Base-by-base conservation (phyloP, 2,329 filamentous ascomycete genomes). In the Diaporthe aspalathi region DNA sequence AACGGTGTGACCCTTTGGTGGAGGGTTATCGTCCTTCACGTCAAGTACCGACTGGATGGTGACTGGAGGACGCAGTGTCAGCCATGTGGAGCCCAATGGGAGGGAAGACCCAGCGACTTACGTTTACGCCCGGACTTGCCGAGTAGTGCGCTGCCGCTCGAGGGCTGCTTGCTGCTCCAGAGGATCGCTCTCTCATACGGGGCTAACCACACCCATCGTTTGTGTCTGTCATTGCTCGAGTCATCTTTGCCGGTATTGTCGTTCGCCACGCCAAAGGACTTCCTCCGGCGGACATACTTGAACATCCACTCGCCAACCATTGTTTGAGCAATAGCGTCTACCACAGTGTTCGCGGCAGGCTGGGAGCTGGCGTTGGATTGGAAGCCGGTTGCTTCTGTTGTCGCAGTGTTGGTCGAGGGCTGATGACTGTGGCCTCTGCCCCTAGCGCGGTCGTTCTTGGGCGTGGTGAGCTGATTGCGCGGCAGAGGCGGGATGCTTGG, bases 251-350 rank as follows among this genome's bases (percentile, higher is more conserved):
- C 87, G 78, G 94, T 90, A 74, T 89, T 89, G 49, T 88, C 87
- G 72, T 86, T 89, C 29, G 84, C 86, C 67, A 95, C 90, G 24
- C 94, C 94, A 79, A 99, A 98, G 0, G 95, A 97, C 83, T 95
- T 98, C 75, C 95, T 90, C 79, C 93, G 89, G 66, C 93, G 89
- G 43, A 95, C 92, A 77, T 97, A 96, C 81, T 97, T 97, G 85
- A 92, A 95, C 93, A 97, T 95, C 93, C 94, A 96, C 78, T 98
- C 96, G 47, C 96, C 96, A 38, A 99, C 94, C 96, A 99, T 99
- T 0, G 95, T 97, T 79, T 97, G 95, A 1, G 96, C 95, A 80
- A 99, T 98, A 4, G 96, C 94, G 83, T 98, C 96, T 7, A 99
- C 95, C 17, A 98, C 94, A 54, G 91, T 92, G 0, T 92, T 92